Evolutionary conservation across 78 protist genomes (phyloP).

Genomic region (Blattamonas nauphoetae): DNA sequence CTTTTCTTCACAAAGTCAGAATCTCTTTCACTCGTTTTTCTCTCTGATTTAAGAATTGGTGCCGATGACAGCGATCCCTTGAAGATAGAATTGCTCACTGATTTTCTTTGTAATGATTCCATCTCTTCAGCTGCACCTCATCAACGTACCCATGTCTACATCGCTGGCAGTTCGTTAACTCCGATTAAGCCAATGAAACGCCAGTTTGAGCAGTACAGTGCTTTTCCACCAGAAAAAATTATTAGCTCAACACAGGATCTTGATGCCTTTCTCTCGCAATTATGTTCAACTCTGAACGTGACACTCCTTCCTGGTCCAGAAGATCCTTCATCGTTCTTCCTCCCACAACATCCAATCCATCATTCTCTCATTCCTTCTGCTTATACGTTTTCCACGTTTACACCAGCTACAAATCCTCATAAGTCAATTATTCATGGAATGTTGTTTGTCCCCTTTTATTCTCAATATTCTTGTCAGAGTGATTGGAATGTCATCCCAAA

Average conservation of each 20-base stretch:
- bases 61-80: not conserved
- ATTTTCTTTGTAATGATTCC: not conserved
- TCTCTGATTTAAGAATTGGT: not conserved
- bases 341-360: not conserved
- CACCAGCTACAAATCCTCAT: not conserved
- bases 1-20: no score
- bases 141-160: not conserved
- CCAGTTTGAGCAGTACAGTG: not conserved
- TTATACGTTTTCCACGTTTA: not conserved
- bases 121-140: not conserved
- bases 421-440: not conserved
- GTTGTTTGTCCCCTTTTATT: not conserved
- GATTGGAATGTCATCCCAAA: not conserved
- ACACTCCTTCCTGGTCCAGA: not conserved
- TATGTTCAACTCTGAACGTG: not conserved
- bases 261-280: not conserved
- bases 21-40: no score
- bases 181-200: not conserved
- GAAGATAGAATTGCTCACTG: not conserved
- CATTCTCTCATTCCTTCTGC: not conserved
- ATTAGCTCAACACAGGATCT: not conserved
- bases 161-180: not conserved
- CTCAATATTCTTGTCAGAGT: not conserved
- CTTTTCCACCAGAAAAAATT: not conserved
- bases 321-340: not conserved